Evolutionary conservation across 2,329 filamentous ascomycete genomes (phyloP).

Genomic region (Ophiocordyceps australis): DNA sequence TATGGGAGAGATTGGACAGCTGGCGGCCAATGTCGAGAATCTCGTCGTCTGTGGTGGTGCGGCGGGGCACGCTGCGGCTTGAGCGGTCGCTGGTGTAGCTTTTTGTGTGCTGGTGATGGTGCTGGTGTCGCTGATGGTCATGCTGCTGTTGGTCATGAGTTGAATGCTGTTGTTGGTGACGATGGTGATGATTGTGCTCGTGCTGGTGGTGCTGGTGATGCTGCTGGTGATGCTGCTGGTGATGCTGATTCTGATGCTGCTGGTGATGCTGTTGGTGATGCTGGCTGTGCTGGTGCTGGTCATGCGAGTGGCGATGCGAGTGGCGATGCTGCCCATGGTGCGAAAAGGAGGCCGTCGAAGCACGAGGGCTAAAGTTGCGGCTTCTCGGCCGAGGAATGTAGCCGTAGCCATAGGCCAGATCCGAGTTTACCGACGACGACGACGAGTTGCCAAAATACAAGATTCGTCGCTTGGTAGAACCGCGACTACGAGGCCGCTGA

Average conservation of each 20-base stretch:
- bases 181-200: not conserved
- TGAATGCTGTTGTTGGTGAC: not conserved
- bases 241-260: not conserved
- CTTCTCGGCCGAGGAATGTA: slow-evolving; percentile 25
- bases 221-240: not conserved
- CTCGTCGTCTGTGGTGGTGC: slow-evolving; percentile 34
- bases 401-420: slow-evolving; percentile 48
- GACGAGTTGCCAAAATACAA: slow-evolving; percentile 44
- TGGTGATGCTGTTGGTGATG: too few species aligned
- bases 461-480: slow-evolving; percentile 34
- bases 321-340: too few species aligned
- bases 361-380: slow-evolving; percentile 5
- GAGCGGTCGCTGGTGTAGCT: not conserved
- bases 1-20: slow-evolving; percentile 31
- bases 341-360: not conserved
- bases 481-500: slow-evolving; percentile 23
- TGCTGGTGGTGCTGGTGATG: not conserved
- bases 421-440: slow-evolving; percentile 48
- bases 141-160: not conserved
- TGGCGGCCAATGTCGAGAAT: slow-evolving; percentile 36
- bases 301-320: too few species aligned
- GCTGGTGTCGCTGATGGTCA: not conserved
- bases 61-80: slow-evolving; percentile 3
- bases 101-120: not conserved
- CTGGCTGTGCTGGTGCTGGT: too few species aligned